phyloP scores from a whole-genome alignment of 2,329 filamentous ascomycete species.

The Dothidotthia symphoricarpi region DNA sequence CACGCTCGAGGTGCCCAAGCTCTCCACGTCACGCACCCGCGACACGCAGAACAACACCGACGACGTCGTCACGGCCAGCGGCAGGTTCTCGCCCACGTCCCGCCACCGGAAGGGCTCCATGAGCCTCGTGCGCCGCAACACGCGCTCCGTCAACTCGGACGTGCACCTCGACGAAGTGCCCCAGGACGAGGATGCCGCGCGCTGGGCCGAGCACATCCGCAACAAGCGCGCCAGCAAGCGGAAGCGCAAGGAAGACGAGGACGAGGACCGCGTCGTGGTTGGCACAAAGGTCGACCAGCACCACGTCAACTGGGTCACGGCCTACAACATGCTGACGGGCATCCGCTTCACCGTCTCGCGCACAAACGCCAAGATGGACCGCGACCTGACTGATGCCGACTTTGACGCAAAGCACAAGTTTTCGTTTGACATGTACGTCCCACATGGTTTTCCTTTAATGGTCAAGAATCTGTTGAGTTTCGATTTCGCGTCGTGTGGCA shows the following conservation, averaged over 20 bases:
- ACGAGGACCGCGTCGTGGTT: constrained; percentile 84
- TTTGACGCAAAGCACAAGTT: constrained; percentile 96
- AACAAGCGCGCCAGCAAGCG: constrained; percentile 88
- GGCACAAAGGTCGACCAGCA: constrained; percentile 97
- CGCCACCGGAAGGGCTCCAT: constrained; percentile 75
- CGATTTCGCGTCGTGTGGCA: constrained; percentile 12
- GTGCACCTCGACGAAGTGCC: constrained; percentile 76
- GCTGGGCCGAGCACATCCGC: constrained; percentile 90
- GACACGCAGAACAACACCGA: constrained; percentile 58
- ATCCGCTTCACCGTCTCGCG: constrained; percentile 96
- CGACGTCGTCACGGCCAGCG: constrained; percentile 68
- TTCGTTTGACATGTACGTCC: constrained; percentile 99
- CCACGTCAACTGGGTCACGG: constrained; percentile 95
- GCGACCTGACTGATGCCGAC: constrained; percentile 83
- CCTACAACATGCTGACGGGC: constrained; percentile 99
- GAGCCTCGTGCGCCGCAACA: constrained; percentile 74
- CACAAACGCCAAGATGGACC: constrained; percentile 94
- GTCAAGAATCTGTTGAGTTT: constrained; percentile 14
- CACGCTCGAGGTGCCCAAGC: constrained; percentile 81
- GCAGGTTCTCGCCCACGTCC: constrained; percentile 75
- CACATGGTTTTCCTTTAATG: constrained; percentile 17
- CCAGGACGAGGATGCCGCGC: constrained; percentile 83
- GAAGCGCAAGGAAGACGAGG: constrained; percentile 81
- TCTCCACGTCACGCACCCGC: constrained; percentile 60
- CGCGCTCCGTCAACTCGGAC: constrained; percentile 82